Base-by-base conservation (phyloP, 2,329 filamentous ascomycete species). In the Microdochium trichocladiopsis region DNA sequence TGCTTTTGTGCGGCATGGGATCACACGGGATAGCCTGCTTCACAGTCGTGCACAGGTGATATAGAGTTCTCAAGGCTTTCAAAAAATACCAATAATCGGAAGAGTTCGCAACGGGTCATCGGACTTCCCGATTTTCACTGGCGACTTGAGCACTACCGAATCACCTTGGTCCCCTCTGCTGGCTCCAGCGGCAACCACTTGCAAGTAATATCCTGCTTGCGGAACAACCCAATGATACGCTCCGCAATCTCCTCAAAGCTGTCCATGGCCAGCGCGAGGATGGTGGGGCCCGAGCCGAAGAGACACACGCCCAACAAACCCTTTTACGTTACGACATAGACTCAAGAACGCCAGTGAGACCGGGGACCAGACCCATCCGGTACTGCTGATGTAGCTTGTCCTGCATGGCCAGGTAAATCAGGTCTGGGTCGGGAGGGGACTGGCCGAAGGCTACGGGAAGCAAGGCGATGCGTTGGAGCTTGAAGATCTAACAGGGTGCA, bases 351-450 rank as follows among this genome's bases (percentile, higher is more conserved):
- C 95, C 88, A 16, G 88, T 87, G 52, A 99, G 79, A 1, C 93
- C 94, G 1, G 94, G 94, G 60, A 99, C 95, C 56, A 99, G 80
- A 2, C 81, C 87, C 71, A 93, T 87, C 51, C 94, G 87, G 75
- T 99, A 97, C 45, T 91, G 94, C 71, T 99, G 94, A 73, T 99
- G 94, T 55, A 99, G 84, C 72, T 92, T 95, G 75, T 99, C 94
- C 73, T 97, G 94, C 94, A 99, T 99, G 48, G 92, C 93, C 49
- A 95, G 84, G 74, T 95, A 95, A 68, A 99, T 99, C 70, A 95
- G 87, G 62, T 95, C 87, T 22, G 94, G 87, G 65, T 96, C 88
- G 2, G 92, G 93, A 10, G 94, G 93, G 6, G 88, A 93, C 67
- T 90, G 86, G 57, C 92, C 91, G 47, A 99, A 79, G 1, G 92